Conservation (phyloP, 495 filamentous ascomycete species). For the Annulohypoxylon bovei region DNA sequence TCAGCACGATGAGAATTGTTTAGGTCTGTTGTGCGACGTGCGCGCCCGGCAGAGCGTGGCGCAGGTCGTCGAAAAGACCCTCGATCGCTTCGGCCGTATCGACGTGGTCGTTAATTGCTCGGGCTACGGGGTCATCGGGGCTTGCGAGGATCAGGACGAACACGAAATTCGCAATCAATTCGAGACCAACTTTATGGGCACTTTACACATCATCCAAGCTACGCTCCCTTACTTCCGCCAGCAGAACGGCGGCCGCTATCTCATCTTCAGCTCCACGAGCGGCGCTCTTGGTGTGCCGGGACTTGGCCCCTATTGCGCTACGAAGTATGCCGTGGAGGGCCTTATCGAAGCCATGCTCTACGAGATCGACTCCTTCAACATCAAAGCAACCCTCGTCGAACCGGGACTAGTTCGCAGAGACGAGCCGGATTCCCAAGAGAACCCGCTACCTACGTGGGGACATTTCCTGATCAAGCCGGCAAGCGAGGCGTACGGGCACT, state of each 20-base stretch:
- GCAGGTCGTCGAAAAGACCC: conserved; percentile 71
- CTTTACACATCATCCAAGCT: conserved; percentile 90
- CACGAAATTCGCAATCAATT: conserved; percentile 96
- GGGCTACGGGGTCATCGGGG: conserved; percentile 91
- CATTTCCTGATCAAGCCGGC: conserved; percentile 91
- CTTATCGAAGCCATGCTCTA: conserved; percentile 95
- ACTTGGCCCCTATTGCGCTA: conserved; percentile 92
- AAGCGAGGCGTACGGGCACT: conserved; percentile 79
- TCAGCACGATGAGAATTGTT: conserved; percentile 69
- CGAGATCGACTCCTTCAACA: conserved; percentile 89
- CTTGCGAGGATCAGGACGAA: conserved; percentile 96
- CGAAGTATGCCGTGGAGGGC: conserved; percentile 95
- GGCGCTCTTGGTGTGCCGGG: conserved; percentile 92
- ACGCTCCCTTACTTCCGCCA: conserved; percentile 88
- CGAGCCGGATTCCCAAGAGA: conserved; percentile 60
- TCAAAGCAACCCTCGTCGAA: conserved; percentile 92
- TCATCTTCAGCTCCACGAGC: conserved; percentile 92
- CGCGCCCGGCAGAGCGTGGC: conserved; percentile 80
- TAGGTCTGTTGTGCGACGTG: conserved; percentile 89
- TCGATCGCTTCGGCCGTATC: conserved; percentile 79
- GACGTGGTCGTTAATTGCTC: conserved; percentile 94
- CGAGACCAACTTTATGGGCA: conserved; percentile 96
- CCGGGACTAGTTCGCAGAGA: conserved; percentile 88
- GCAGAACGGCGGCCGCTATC: conserved; percentile 76
- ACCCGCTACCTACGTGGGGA: conserved; percentile 79